Conservation (phyloP, 108 stramenopile species). For the Cylindrotheca closterium region DNA sequence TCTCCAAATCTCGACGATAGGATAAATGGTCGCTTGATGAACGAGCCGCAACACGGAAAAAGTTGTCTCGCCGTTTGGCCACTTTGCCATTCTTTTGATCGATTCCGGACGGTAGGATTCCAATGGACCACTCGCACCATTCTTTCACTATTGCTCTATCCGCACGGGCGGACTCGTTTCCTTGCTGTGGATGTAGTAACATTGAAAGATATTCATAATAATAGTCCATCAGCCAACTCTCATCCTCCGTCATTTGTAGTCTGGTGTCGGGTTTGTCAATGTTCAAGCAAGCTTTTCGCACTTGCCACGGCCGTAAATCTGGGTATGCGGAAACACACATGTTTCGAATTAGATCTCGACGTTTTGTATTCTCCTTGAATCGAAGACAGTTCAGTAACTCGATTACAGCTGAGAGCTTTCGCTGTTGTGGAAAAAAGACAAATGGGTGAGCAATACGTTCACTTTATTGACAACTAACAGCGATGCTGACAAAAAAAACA, state of each 20-base stretch:
- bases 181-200: slow-evolving; percentile 66
- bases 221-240: slow-evolving; percentile 24
- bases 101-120: background rate
- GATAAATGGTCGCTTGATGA: slow-evolving; percentile 43
- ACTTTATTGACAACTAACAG: background rate
- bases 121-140: slow-evolving; percentile 63
- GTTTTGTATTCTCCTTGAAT: slow-evolving; percentile 13
- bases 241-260: background rate
- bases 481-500: background rate
- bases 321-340: slow-evolving; percentile 82
- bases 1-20: slow-evolving; percentile 67
- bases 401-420: slow-evolving; percentile 71
- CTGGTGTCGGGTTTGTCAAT: background rate
- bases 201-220: slow-evolving; percentile 73
- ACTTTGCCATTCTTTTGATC: slow-evolving; percentile 6
- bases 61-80: slow-evolving; percentile 28
- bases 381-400: slow-evolving; percentile 39
- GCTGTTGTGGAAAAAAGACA: slow-evolving; percentile 15
- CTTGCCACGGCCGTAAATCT: slow-evolving; percentile 77
- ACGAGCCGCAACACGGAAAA: slow-evolving; percentile 57
- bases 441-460: background rate
- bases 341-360: slow-evolving; percentile 30
- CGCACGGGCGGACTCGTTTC: slow-evolving; percentile 63
- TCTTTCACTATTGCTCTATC: slow-evolving; percentile 70
- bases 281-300: slow-evolving; percentile 47